These are phyloP conservation scores for Cenchrus fungigraminus DNA, from an alignment of 176 grass and related monocot species.

Conservation along the genomic window DNA sequence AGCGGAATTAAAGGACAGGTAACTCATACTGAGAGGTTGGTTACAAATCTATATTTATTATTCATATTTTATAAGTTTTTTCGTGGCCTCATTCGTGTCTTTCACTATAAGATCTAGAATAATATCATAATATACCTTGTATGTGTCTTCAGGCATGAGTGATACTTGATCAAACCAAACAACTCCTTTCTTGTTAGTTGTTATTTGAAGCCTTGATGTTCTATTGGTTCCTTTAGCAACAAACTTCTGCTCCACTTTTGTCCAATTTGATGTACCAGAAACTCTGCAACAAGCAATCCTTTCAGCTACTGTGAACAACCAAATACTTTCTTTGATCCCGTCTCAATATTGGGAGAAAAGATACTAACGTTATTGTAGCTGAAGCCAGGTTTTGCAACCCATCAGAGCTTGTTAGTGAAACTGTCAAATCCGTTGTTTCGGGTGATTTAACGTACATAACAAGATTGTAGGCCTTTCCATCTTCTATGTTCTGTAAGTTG, in stretches of 20 bases:
- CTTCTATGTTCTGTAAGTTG: constrained; percentile 83
- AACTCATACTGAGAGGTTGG: constrained; percentile 40
- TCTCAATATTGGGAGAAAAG: background rate
- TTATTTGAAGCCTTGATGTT: constrained; percentile 54
- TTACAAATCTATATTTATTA: background rate
- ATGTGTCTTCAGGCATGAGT: constrained; percentile 67
- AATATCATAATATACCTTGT: constrained; percentile 47
- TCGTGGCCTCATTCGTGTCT: background rate
- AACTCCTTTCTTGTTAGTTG: constrained; percentile 56
- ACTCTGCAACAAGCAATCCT: constrained; percentile 42
- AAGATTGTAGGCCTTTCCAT: constrained; percentile 85
- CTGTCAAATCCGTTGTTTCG: constrained; percentile 51
- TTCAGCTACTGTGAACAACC: background rate
- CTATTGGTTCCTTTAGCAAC: constrained; percentile 50
- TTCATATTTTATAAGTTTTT: background rate
- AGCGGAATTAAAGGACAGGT: background rate
- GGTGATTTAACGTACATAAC: constrained; percentile 69
- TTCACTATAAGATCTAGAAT: background rate
- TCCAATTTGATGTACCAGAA: constrained; percentile 43
- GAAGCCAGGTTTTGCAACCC: constrained; percentile 25
- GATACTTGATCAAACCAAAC: constrained; percentile 74
- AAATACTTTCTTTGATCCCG: background rate
- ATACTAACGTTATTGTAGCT: constrained; percentile 20
- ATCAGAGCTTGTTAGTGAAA: constrained; percentile 45
- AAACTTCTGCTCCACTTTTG: constrained; percentile 48